Conservation (phyloP, 768 basidiomycete genomes). For the Astraeus odoratus region DNA sequence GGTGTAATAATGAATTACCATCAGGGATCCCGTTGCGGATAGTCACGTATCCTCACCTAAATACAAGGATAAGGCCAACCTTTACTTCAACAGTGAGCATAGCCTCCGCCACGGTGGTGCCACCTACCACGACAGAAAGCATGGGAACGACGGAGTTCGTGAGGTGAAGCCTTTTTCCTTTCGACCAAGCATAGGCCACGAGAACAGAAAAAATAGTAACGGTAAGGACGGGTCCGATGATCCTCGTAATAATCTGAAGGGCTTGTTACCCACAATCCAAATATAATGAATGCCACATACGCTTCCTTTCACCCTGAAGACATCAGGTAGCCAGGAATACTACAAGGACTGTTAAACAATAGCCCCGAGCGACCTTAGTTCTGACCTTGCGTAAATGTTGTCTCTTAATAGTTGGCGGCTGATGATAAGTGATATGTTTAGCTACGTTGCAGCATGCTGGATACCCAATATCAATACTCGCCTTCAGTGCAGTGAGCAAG, state of each 20-base stretch:
- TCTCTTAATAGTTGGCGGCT: slow-evolving; percentile 43
- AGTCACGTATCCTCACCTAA: slow-evolving; percentile 45
- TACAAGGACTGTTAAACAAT: slow-evolving; percentile 20
- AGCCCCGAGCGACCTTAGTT: background rate
- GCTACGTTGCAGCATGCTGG: background rate
- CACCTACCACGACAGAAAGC: slow-evolving; percentile 82
- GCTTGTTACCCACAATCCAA: background rate
- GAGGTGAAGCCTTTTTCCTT: slow-evolving; percentile 54
- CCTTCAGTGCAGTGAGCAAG: slow-evolving; percentile 4
- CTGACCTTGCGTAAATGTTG: slow-evolving; percentile 46
- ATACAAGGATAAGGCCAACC: slow-evolving; percentile 87
- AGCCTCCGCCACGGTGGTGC: background rate
- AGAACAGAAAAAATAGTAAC: slow-evolving; percentile 68
- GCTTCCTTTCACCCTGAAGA: slow-evolving; percentile 76
- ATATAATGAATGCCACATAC: slow-evolving; percentile 36
- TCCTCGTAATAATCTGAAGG: slow-evolving; percentile 57
- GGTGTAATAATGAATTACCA: background rate
- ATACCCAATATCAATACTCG: background rate
- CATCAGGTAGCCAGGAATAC: slow-evolving; percentile 90
- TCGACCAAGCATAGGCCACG: slow-evolving; percentile 52
- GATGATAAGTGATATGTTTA: background rate
- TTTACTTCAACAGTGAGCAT: slow-evolving; percentile 20
- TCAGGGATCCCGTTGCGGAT: background rate
- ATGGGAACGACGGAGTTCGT: slow-evolving; percentile 84
- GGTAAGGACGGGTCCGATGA: slow-evolving; percentile 78